These are phyloP conservation scores for Colletotrichum falcatum DNA, from an alignment of 2,329 filamentous ascomycete genomes.

Conservation along the genomic window DNA sequence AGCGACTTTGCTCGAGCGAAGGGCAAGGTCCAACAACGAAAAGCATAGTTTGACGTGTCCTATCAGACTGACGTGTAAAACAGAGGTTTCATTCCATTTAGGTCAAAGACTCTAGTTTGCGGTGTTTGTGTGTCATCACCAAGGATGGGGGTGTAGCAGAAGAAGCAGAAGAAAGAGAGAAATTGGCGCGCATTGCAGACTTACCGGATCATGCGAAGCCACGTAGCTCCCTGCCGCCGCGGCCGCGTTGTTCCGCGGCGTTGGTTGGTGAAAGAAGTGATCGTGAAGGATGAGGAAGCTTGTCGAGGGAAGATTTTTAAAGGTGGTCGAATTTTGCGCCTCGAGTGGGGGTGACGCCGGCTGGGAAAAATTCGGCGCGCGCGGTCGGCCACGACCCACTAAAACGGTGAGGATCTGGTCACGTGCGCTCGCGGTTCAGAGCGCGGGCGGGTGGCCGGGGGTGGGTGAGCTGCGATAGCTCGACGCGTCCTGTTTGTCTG, in stretches of 20 bases:
- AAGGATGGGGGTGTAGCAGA: conserved; percentile 47
- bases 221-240: conserved; percentile 15
- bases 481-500: conserved; percentile 4
- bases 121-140: conserved; percentile 88
- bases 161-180: conserved; percentile 42
- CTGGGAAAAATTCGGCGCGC: conserved; percentile 36
- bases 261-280: conserved; percentile 30
- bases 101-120: conserved; percentile 99
- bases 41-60: conserved; percentile 44
- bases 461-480: not conserved
- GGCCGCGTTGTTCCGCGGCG: conserved; percentile 15
- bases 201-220: conserved; percentile 45
- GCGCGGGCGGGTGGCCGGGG: not conserved
- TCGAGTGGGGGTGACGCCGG: conserved; percentile 40
- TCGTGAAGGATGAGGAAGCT: conserved; percentile 28
- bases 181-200: conserved; percentile 18
- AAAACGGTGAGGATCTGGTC: conserved; percentile 40
- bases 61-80: conserved; percentile 95
- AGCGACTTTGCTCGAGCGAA: conserved; percentile 16
- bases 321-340: conserved; percentile 39
- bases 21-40: conserved; percentile 13
- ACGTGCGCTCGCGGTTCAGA: conserved; percentile 46
- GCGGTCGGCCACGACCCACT: conserved; percentile 40
- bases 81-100: conserved; percentile 81
- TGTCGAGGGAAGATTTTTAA: conserved; percentile 44